Evolutionary conservation across 805 yeast genomes (phyloP), one percentile per base, ranked within the genome.

Genomic region (Cyberlindnera bimundalis): DNA sequence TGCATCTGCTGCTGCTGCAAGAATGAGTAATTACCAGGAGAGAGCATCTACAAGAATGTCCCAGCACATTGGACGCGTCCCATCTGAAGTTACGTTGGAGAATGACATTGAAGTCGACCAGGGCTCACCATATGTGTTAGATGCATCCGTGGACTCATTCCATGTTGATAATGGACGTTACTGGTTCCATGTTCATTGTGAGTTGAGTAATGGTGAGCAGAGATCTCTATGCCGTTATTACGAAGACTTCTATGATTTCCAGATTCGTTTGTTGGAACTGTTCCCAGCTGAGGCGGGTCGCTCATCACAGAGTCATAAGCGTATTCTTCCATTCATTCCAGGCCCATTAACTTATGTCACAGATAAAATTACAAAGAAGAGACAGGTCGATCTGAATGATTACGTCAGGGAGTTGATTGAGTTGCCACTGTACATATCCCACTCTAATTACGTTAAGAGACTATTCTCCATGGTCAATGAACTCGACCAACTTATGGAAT

Each of bases 231-330:
- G 93, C 62, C 74, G 99, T 45, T 90, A 76, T 64, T 93, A 93
- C 64, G 96, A 91, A 61, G 99, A 93, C 65, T 93, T 93, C 59
- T 93, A 90, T 62, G 96, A 93, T 60, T 76, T 90, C 59, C 99
- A 93, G 60, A 89, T 89, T 38, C 78, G 74, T 47, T 68, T 93
- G 37, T 69, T 91, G 37, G 93, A 84, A 53, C 71, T 80, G 20
- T 93, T 85, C 70, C 97, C 97, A 7, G 79, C 74, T 45, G 99
- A 91, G 62, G 96, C 97, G 8, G 97, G 97, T 12, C 80, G 87
- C 51, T 65, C 58, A 35, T 81, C 79, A 32, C 81, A 79, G 31
- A 84, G 84, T 62, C 71, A 78, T 20, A 78, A 79, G 38, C 78
- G 99, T 49, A 81, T 84, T 23, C 71, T 93, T 42, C 99, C 99